Evolutionary conservation across 345 rosid genomes (phyloP), one percentile per base, ranked within the genome.

Genomic region (Salix arbutifolia): DNA sequence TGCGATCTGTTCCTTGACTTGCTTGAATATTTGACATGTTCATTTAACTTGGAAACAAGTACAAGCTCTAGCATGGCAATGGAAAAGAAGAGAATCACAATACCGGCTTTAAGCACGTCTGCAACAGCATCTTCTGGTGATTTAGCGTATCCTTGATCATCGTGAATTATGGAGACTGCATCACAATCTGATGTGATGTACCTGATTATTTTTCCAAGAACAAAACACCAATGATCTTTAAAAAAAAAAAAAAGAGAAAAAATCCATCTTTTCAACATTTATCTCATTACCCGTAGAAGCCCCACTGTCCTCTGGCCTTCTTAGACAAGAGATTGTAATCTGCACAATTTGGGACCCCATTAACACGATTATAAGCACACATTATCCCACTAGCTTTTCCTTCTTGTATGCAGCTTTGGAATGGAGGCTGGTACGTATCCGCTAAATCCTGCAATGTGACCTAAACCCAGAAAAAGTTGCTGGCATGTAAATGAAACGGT

Each of bases 61-160:
- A 30, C 38, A 65, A 9, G 37, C 11, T 30, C 21, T 28, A 19
- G 26, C 35, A 37, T 77, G 70, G 14, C 26, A n/a, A n/a, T 9
- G 14, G 13, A 56, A 21, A 8, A 53, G 61, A 23, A 53, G 61
- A 42, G 38, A 26, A 18, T 28, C 70, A 62, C 37, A 26, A 4
- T 82, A 88, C 96, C 97, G 4, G 99, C 97, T 84, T 85, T 91
- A 74, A 93, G 97, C 50, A 89, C 96, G 74, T 87, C 91, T 13
- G 79, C 93, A 0, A 93, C 93, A 1, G 96, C 98, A 75, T 95
- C 97, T 83, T 93, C 97, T 2, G 96, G 97, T 21, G 86, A 21
- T 74, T 92, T 90, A 25, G 88, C 90, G 50, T 89, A 93, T 69
- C 90, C 87, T 83, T 91, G 92, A 3, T 38, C 78, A 3, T 88